A percentile compares a stretch with the other conserved stretches of the same genome.
phyloP scores from a whole-genome alignment of 768 basidiomycete genomes.

The Cubamyces lactineus region DNA sequence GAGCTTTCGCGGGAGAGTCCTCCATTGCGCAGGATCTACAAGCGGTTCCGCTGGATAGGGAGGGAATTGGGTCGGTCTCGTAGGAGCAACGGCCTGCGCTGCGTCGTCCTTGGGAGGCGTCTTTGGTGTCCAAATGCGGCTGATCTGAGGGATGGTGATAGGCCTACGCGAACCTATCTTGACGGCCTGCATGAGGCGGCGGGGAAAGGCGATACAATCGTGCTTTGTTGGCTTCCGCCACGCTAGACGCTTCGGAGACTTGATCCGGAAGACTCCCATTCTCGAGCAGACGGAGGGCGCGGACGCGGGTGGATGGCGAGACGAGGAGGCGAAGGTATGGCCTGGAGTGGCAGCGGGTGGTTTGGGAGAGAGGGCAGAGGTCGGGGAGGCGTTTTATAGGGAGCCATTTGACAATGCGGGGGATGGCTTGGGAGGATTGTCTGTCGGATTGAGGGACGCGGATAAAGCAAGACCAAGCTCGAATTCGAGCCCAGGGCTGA shows the following conservation, averaged over 20 bases:
- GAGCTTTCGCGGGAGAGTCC: constrained; percentile 5
- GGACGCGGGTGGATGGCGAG: neutral
- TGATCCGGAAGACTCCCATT: neutral
- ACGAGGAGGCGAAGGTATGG: constrained; percentile 1
- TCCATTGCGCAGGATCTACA: constrained; percentile 3
- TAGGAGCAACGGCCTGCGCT: neutral
- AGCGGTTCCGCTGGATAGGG: neutral
- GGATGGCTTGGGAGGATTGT: constrained; percentile 11
- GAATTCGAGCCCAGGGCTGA: constrained; percentile 10
- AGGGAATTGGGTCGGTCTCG: neutral
- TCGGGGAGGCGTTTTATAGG: constrained; percentile 11
- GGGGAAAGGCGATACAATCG: constrained; percentile 6
- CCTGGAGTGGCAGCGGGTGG: neutral
- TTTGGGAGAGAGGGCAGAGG: neutral
- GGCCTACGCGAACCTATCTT: constrained; percentile 9
- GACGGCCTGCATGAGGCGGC: constrained; percentile 11
- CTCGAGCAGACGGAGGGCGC: neutral
- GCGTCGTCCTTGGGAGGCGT: neutral
- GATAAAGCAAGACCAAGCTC: constrained; percentile 13
- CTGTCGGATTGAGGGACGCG: constrained; percentile 7
- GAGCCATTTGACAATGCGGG: neutral
- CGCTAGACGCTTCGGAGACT: neutral
- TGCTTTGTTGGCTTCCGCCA: neutral
- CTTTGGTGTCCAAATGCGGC: constrained; percentile 2
- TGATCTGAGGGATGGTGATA: neutral